Evolutionary conservation across 441 rosid genomes (phyloP), one percentile per base, ranked within the genome.

Genomic region (Erysimum cheiri): DNA sequence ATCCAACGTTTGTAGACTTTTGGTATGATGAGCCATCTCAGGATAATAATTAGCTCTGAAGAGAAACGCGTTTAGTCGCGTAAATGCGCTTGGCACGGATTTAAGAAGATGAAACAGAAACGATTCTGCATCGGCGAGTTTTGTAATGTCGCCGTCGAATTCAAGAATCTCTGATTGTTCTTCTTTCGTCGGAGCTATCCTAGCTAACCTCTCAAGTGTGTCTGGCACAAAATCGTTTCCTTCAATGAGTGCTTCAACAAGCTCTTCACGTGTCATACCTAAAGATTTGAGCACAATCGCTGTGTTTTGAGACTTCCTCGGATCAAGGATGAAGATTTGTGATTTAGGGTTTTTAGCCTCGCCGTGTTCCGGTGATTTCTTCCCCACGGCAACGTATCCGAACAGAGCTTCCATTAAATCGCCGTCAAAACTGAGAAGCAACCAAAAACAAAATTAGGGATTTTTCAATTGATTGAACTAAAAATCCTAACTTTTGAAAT

Each of bases 331-430:
- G 31, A 84, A 69, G 40, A 81, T 78, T 75, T 80, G 88, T 15
- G 80, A 62, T 47, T 19, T 71, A 13, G 73, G 60, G 9, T 63
- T 52, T 13, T 80, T n/a, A 35, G 50, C 68, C 8, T 52, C 49
- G 40, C 48, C 10, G 11, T 46, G 64, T 9, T 62, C 58, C 33
- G 88, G 84, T 10, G 91, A 74, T 75, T 71, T 87, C 72, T 63
- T 64, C 33, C 81, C 87, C 7, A 82, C 80, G 28, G 92, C 96
- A 9, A 88, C 93, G 13, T 64, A 81, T 62, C 98, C 96, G 63
- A 92, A 92, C 3, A 92, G 84, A 32, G 98, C 95, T 77, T 90
- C 93, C 98, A 90, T 90, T 40, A 88, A 82, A 69, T 88, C 89
- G 55, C 82, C 93, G 60, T 92, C 95, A 71, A 87, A 70, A 80